phyloP scores from a whole-genome alignment of 2,329 filamentous ascomycete genomes.

The Cyphellophora europaea region DNA sequence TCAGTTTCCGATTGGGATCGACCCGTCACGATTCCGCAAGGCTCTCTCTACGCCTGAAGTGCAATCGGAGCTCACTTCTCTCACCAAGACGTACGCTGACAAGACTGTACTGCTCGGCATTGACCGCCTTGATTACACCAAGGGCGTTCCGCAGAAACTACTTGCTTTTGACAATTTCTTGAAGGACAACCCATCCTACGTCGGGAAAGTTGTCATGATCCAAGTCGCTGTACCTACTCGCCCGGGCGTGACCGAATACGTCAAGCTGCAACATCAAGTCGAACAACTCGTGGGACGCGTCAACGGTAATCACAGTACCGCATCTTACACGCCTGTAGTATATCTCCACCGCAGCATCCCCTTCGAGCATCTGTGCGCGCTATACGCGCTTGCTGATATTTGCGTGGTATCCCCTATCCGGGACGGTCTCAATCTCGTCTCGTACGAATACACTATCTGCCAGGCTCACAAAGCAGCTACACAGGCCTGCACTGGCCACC shows the following conservation, averaged over 20 bases:
- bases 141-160: slow-evolving; percentile 88
- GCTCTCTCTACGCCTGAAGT: slow-evolving; percentile 68
- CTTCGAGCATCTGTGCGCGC: slow-evolving; percentile 88
- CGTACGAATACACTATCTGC: slow-evolving; percentile 91
- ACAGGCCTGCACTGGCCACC: slow-evolving; percentile 20
- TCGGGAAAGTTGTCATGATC: slow-evolving; percentile 83
- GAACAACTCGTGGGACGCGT: slow-evolving; percentile 90
- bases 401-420: slow-evolving; percentile 83
- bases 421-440: slow-evolving; percentile 95
- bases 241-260: slow-evolving; percentile 88
- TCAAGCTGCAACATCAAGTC: slow-evolving; percentile 81
- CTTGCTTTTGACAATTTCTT: slow-evolving; percentile 88
- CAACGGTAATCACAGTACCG: slow-evolving; percentile 72
- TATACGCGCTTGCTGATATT: slow-evolving; percentile 81
- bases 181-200: slow-evolving; percentile 85
- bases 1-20: slow-evolving; percentile 90
- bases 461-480: slow-evolving; percentile 39
- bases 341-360: slow-evolving; percentile 88
- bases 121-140: slow-evolving; percentile 92
- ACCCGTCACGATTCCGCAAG: slow-evolving; percentile 85
- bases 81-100: slow-evolving; percentile 76
- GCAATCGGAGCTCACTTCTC: slow-evolving; percentile 65
- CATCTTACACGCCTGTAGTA: slow-evolving; percentile 88
- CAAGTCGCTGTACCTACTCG: slow-evolving; percentile 82
- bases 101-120: slow-evolving; percentile 90